phyloP scores from a whole-genome alignment of 129 eudicot genomes.

The Scalesia atractyloides region DNA sequence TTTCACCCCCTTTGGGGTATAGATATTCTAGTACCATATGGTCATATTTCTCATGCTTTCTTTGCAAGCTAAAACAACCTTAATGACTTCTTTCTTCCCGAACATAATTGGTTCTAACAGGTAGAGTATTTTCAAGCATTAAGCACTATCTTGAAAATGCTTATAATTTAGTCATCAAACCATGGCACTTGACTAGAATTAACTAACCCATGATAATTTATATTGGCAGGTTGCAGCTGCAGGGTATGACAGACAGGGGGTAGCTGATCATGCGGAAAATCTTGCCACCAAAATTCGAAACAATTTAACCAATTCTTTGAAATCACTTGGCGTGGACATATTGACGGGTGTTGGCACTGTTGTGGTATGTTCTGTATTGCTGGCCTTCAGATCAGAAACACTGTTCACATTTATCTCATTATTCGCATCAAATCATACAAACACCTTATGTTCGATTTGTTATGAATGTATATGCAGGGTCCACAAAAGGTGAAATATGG shows the following conservation, averaged over 20 bases:
- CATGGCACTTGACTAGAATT: slow-evolving; percentile 10
- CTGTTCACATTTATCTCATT: slow-evolving; percentile 6
- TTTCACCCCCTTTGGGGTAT: not conserved
- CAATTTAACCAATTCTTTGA: slow-evolving; percentile 86
- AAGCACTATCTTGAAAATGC: not conserved
- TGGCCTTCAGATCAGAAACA: slow-evolving; percentile 16
- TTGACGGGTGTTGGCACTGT: slow-evolving; percentile 87
- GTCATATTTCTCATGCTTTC: not conserved
- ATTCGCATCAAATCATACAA: not conserved
- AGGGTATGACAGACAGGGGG: slow-evolving; percentile 93
- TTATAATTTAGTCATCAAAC: not conserved
- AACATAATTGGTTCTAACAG: not conserved
- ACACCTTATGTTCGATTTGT: slow-evolving; percentile 5
- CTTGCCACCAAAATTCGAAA: slow-evolving; percentile 90
- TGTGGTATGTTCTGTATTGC: slow-evolving; percentile 57
- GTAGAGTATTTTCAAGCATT: not conserved
- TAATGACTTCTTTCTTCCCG: not conserved
- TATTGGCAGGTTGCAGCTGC: slow-evolving; percentile 90
- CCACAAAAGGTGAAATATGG: slow-evolving; percentile 75
- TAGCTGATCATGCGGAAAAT: slow-evolving; percentile 92
- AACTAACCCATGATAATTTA: slow-evolving; percentile 4
- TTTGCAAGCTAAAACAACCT: not conserved
- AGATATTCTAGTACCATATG: not conserved
- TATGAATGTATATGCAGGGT: slow-evolving; percentile 47
- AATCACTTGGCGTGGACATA: slow-evolving; percentile 97